A percentile compares a stretch with the other conserved stretches of the same genome.
These are phyloP conservation scores for Hypoxylon lienhwacheense DNA, from an alignment of 495 filamentous ascomycete genomes.

Conservation along the genomic window DNA sequence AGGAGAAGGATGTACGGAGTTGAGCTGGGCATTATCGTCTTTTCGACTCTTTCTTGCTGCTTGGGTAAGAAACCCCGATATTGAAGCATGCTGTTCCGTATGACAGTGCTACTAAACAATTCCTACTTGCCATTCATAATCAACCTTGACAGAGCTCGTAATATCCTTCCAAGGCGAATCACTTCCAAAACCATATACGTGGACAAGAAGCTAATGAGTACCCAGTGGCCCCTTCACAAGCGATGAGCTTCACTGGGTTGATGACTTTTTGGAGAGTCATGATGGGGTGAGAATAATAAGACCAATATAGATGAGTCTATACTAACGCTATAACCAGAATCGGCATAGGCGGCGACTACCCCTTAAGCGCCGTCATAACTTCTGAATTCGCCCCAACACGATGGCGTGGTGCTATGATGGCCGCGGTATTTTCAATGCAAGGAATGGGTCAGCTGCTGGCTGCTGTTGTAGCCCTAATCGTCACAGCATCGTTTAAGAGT, in stretches of 20 bases:
- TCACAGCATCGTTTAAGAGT: constrained; percentile 68
- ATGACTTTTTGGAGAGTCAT: constrained; percentile 79
- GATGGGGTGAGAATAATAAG: constrained; percentile 55
- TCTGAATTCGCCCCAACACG: constrained; percentile 85
- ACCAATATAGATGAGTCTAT: constrained; percentile 12
- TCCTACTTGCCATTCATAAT: background rate
- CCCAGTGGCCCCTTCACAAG: constrained; percentile 56
- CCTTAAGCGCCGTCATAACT: constrained; percentile 76
- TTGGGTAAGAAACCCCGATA: constrained; percentile 31
- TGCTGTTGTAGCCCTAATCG: constrained; percentile 70
- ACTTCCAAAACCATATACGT: background rate
- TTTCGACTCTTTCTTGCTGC: constrained; percentile 28
- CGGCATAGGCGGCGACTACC: constrained; percentile 75
- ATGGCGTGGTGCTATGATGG: constrained; percentile 89
- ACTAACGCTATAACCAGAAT: constrained; percentile 38
- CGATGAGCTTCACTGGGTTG: constrained; percentile 68
- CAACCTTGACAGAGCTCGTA: background rate
- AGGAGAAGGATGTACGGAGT: constrained; percentile 78
- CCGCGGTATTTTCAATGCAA: constrained; percentile 84
- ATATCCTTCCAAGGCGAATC: background rate
- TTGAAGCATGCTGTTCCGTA: background rate
- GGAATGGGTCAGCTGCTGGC: constrained; percentile 74
- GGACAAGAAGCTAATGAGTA: background rate
- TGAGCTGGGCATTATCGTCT: constrained; percentile 72
- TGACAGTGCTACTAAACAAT: background rate